Evolutionary conservation across 352 stramenopile genomes (phyloP).

Genomic region (Phytophthora constricta): DNA sequence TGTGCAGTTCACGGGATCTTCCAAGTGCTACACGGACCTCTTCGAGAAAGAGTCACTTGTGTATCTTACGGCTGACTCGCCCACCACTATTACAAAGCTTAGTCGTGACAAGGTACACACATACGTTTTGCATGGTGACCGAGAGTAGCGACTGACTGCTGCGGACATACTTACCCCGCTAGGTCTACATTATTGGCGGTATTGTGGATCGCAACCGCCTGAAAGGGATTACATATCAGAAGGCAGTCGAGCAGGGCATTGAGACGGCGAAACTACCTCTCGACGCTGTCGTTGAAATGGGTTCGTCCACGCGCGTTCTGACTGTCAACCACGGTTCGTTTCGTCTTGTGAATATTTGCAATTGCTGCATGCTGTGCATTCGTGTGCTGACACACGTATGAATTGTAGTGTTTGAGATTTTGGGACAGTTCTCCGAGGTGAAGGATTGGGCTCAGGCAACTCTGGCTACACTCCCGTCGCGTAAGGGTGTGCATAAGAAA

Average conservation of each 20-base stretch:
- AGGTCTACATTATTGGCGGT: slow-evolving; percentile 96
- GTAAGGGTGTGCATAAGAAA: slow-evolving; percentile 73
- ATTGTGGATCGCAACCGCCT: slow-evolving; percentile 98
- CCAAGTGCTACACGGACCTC: slow-evolving; percentile 71
- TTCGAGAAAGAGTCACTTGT: slow-evolving; percentile 90
- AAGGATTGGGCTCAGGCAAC: slow-evolving; percentile 82
- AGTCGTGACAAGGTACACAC: slow-evolving; percentile 78
- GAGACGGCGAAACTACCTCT: slow-evolving; percentile 93
- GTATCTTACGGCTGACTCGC: slow-evolving; percentile 95
- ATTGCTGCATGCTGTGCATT: not conserved
- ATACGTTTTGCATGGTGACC: not conserved
- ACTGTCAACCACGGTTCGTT: slow-evolving; percentile 90
- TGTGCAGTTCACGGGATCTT: slow-evolving; percentile 61
- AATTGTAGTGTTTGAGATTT: slow-evolving; percentile 80
- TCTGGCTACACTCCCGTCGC: slow-evolving; percentile 65
- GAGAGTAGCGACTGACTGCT: not conserved
- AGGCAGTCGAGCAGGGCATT: slow-evolving; percentile 91
- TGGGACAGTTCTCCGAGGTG: slow-evolving; percentile 71
- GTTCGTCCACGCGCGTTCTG: slow-evolving; percentile 73
- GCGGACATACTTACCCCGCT: not conserved
- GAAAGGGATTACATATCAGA: slow-evolving; percentile 93
- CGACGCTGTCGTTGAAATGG: slow-evolving; percentile 83
- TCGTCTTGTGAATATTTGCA: not conserved
- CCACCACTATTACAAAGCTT: slow-evolving; percentile 90
- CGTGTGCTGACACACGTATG: not conserved